A percentile compares a stretch with the other conserved stretches of the same genome.
Conservation (phyloP, 2,329 filamentous ascomycete species). For the Diaporthe nobilis region DNA sequence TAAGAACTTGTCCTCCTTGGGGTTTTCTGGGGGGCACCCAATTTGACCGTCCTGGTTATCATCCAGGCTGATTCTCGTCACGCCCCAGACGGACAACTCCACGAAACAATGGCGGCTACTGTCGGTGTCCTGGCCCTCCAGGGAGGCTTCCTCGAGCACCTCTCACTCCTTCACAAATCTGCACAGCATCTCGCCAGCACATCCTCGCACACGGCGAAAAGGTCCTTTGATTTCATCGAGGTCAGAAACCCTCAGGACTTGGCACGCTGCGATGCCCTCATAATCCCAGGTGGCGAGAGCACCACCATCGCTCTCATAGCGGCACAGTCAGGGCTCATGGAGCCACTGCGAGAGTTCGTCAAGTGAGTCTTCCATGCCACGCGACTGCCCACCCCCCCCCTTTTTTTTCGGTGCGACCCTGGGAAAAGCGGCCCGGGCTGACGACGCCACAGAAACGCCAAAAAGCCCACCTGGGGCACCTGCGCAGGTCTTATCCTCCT, state of each 20-base stretch:
- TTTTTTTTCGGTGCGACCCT: background rate
- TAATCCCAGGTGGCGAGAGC: slow-evolving; percentile 95
- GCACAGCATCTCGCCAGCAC: slow-evolving; percentile 61
- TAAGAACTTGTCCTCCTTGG: background rate
- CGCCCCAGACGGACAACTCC: background rate
- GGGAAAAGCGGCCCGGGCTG: slow-evolving; percentile 17
- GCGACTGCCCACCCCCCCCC: background rate
- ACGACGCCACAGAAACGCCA: slow-evolving; percentile 69
- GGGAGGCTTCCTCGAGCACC: slow-evolving; percentile 92
- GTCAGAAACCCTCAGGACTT: slow-evolving; percentile 84
- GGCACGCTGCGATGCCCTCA: slow-evolving; percentile 81
- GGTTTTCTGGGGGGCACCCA: background rate
- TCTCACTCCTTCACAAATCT: slow-evolving; percentile 81
- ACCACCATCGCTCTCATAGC: slow-evolving; percentile 94
- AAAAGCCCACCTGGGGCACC: slow-evolving; percentile 93
- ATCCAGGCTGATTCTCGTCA: background rate
- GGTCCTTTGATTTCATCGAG: slow-evolving; percentile 76
- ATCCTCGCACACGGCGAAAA: slow-evolving; percentile 41
- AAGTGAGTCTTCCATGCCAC: slow-evolving; percentile 71
- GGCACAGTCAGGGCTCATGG: slow-evolving; percentile 82
- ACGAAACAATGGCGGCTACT: slow-evolving; percentile 56
- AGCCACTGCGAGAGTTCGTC: slow-evolving; percentile 89
- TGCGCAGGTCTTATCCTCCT: slow-evolving; percentile 95
- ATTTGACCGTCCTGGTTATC: background rate
- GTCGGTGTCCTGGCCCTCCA: slow-evolving; percentile 83